These are phyloP conservation scores for Gymnopilus dilepis DNA, from an alignment of 768 basidiomycete species.

Conservation along the genomic window DNA sequence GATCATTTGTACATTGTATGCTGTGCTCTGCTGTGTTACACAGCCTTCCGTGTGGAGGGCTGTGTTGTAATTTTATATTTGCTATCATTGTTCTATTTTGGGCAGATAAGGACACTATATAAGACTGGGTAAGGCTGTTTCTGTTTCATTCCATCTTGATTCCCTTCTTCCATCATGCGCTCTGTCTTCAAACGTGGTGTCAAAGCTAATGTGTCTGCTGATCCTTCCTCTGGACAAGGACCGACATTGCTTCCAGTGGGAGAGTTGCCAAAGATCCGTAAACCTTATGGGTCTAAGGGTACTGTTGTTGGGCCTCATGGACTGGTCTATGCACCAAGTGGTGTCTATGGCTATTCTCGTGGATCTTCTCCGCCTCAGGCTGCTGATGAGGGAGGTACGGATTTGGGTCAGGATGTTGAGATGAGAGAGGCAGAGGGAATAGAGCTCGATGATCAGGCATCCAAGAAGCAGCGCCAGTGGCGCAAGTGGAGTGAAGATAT, in stretches of 20 bases:
- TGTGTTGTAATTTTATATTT: no score
- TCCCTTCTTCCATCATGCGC: neutral
- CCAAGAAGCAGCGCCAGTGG: conserved; percentile 15
- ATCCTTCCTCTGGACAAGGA: neutral
- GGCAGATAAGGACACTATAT: neutral
- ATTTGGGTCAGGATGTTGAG: neutral
- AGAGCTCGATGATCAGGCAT: neutral
- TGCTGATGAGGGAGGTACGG: neutral
- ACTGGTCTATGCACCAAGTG: neutral
- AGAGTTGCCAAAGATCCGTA: neutral
- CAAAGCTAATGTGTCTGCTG: neutral
- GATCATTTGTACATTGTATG: no score
- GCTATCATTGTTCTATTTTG: no score
- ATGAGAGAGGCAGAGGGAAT: neutral
- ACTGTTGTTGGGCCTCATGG: neutral
- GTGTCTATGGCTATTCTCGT: neutral
- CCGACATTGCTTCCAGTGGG: neutral
- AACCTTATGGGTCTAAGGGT: neutral
- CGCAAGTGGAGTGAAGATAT: conserved; percentile 11
- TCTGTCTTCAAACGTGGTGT: neutral
- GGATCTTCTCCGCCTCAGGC: neutral
- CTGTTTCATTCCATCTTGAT: neutral
- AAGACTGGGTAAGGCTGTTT: neutral
- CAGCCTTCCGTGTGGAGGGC: no score
- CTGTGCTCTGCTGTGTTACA: no score